Conservation (phyloP, 805 yeast species). For the Blastobotrys americana region DNA sequence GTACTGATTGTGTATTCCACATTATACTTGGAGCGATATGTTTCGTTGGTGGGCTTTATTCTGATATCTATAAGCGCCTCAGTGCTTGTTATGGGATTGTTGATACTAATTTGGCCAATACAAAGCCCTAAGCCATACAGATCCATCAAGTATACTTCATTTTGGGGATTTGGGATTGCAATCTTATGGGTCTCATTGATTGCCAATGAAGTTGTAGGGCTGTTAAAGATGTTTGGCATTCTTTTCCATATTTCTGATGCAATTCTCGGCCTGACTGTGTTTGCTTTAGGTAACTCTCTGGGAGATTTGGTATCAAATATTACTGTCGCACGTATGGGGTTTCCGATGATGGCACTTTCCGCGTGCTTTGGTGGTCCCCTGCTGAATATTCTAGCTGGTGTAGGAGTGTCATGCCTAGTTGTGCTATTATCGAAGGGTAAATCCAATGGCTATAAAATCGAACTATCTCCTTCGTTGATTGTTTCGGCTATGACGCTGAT, state of each 20-base stretch:
- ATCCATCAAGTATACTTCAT: conserved; percentile 15
- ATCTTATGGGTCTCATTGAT: conserved; percentile 61
- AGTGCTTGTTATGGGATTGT: not conserved
- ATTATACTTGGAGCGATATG: not conserved
- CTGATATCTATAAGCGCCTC: not conserved
- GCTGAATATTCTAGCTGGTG: conserved; percentile 65
- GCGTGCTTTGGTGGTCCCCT: conserved; percentile 95
- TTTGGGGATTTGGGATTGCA: conserved; percentile 57
- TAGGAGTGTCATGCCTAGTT: conserved; percentile 67
- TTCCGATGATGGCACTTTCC: conserved; percentile 84
- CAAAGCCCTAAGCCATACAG: conserved; percentile 3
- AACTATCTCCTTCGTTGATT: conserved; percentile 35
- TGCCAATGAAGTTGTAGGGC: conserved; percentile 62
- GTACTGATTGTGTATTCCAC: conserved; percentile 19
- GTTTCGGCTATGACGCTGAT: conserved; percentile 39
- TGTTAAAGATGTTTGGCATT: conserved; percentile 54
- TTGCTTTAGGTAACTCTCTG: conserved; percentile 87
- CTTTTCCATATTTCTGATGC: conserved; percentile 63
- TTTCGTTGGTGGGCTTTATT: not conserved
- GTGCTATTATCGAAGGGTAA: conserved; percentile 27
- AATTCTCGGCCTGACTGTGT: conserved; percentile 75
- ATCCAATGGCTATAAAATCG: conserved; percentile 24
- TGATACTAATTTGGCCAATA: not conserved
- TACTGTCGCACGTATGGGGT: conserved; percentile 73
- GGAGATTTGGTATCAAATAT: conserved; percentile 84